Base-by-base conservation (phyloP, 2,329 filamentous ascomycete genomes). In the Mycogone perniciosa region DNA sequence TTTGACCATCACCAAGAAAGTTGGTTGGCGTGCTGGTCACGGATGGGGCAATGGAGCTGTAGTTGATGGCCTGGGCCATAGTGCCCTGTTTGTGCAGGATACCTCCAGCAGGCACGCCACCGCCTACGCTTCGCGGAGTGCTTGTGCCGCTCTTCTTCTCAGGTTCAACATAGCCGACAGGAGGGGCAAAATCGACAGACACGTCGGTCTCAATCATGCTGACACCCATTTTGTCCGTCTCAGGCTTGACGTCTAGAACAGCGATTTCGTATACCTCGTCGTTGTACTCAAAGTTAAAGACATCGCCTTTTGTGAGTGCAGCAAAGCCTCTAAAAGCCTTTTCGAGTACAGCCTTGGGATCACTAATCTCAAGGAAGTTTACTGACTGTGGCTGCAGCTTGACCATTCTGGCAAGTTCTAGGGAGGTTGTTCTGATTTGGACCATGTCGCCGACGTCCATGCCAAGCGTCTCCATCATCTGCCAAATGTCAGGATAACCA, bases 61-160 rank as follows among this genome's bases (percentile, higher is more conserved):
- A 99, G 74, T 96, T 96, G 75, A 99, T 97, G n/a, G 89, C 82
- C 62, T 96, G 89, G 0, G 93, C 91, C 93, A 99, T 99, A 54
- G 85, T 91, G 8, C 93, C 93, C 61, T 95, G 88, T 55, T 77
- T 82, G 67, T 95, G 90, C 27, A 96, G 69, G 11, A 86, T 71
- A 4, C 91, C 89, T 30, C 89, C 87, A 2, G 80, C 74, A 6
- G 86, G 85, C 53, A 87, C 67, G 9, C 81, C 81, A 4, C 81
- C 79, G 1, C 77, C 74, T 4, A 70, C 74, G 61, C 86, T 93
- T 46, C 84, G 76, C 2, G 91, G 90, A 11, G 91, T 96, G 69
- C 85, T 92, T 13, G 89, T 91, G n/a, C 91, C 91, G 59, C 88
- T 93, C 57, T 68, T 62, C 53, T 79, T 82, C 62, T 87, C 82